A percentile compares a stretch with the other conserved stretches of the same genome.
Conservation (phyloP, 2,329 filamentous ascomycete species). For the Cordyceps militaris region DNA sequence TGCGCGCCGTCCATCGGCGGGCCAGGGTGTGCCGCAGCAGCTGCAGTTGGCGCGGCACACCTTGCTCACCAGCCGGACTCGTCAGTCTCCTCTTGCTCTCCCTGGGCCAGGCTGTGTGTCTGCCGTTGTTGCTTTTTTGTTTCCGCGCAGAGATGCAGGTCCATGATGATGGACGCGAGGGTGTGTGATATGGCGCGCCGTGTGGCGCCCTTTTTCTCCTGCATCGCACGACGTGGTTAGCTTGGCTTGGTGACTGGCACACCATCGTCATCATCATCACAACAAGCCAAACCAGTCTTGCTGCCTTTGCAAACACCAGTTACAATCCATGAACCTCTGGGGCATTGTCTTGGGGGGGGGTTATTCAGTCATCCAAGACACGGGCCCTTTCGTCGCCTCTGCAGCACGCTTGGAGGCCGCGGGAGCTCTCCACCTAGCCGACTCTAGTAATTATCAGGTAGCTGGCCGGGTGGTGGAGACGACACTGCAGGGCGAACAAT, state of each 20-base stretch:
- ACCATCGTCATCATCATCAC: not conserved
- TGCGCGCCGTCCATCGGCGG: constrained; percentile 1
- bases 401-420: not conserved
- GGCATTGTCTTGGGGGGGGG: not conserved
- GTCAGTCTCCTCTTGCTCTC: no score
- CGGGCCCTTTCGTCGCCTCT: no score
- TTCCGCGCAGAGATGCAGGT: not conserved
- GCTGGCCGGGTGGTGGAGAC: constrained; percentile 1
- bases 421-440: not conserved
- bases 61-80: not conserved
- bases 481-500: constrained; percentile 11
- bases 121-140: constrained; percentile 10
- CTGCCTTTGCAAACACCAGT: not conserved
- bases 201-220: not conserved
- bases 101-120: constrained; percentile 4
- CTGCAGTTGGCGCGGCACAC: not conserved
- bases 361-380: constrained; percentile 4
- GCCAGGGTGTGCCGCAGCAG: not conserved
- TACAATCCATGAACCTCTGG: not conserved
- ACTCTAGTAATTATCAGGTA: not conserved
- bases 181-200: not conserved
- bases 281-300: not conserved
- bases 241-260: not conserved
- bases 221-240: not conserved
- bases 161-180: not conserved